Evolutionary conservation across 495 filamentous ascomycete genomes (phyloP).

Genomic region (Talaromyces ruber): DNA sequence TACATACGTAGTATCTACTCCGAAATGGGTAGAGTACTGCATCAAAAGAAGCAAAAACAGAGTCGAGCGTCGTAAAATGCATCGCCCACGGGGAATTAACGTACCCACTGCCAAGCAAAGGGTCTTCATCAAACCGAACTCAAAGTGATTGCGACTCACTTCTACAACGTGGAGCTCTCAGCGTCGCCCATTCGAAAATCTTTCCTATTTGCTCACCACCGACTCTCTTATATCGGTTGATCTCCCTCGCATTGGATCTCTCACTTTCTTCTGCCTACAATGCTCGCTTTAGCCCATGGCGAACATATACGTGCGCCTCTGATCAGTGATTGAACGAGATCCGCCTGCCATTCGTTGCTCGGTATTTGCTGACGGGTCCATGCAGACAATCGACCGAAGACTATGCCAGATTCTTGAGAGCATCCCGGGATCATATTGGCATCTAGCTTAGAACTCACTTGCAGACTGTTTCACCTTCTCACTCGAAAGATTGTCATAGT

Average conservation of each 20-base stretch:
- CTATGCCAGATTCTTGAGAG: background rate
- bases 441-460: background rate
- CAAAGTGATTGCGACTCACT: background rate
- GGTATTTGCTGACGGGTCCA: background rate
- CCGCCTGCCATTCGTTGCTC: background rate
- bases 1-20: background rate
- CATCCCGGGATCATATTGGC: background rate
- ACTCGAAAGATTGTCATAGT: background rate
- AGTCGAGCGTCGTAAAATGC: background rate
- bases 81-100: background rate
- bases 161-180: background rate
- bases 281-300: background rate
- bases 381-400: background rate
- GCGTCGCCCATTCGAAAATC: background rate
- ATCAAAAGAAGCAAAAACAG: background rate
- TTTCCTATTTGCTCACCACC: background rate
- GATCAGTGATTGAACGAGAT: background rate
- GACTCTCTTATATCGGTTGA: background rate
- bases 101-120: background rate
- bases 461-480: background rate
- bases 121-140: background rate
- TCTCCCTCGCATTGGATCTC: background rate
- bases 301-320: background rate
- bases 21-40: background rate
- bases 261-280: background rate